Base-by-base conservation (phyloP, 192 early-diverging fungal species). In the Rhizoclosmatium globosum region DNA sequence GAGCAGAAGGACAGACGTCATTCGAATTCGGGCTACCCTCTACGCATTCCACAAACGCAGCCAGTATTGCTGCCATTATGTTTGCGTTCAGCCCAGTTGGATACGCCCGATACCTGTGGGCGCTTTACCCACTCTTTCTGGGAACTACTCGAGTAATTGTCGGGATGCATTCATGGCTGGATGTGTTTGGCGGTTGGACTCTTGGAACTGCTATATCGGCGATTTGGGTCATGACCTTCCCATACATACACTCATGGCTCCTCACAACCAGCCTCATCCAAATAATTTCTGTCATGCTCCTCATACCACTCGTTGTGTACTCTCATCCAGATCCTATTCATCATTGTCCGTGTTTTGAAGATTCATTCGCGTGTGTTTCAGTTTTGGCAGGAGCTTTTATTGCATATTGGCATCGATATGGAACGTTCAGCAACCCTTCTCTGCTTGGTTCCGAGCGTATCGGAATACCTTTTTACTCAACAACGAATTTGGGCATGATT, bases 21-120 rank as follows among this genome's bases (percentile, higher is more conserved):
- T 31, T 31, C 31, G 96, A 98, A 82, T 98, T 95, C 76, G 96
- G 96, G 17, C 96, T 96, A 77, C 96, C 96, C 21, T 95, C 94
- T 2, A 94, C 94, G 1, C 96, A 98, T 75, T 91, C 95, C 0
- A 89, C 93, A 47, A 96, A 96, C 81, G 92, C 94, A 1, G 82
- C 93, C 39, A 91, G 92, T n/a, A 88, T 96, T 13, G 39, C 68
- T 58, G 13, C 64, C 67, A 31, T 80, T 56, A 61, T 31, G 15
- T 56, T 61, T 4, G 61, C 71, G 21, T 88, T 38, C 21, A 70
- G 87, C 38, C 89, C 89, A 68, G 38, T 17, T 13, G 7, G 13
- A 17, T 9, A 39, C 17, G 15, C 21, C 62, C 13, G 9, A 3
- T 7, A 17, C 45, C 13, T 42, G 39, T 39, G n/a, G 13, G 64